Evolutionary conservation across 148 eudicot genomes (phyloP).

Genomic region (Vaccinium vitisidaea): DNA sequence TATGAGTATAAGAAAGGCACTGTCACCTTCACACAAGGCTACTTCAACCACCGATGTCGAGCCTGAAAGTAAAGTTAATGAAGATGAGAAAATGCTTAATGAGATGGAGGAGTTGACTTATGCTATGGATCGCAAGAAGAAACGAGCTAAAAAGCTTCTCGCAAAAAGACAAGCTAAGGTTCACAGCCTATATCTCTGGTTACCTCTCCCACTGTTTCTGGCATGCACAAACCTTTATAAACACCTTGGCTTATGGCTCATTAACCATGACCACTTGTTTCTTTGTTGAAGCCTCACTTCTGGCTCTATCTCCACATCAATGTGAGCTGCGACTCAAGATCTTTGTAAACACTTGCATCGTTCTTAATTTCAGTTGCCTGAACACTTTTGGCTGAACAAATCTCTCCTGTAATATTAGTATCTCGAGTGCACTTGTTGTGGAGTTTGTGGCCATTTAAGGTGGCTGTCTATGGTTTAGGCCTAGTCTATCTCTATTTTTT

Average conservation of each 20-base stretch:
- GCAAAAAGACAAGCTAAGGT: slow-evolving; percentile 85
- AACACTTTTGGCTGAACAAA: neutral
- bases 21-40: slow-evolving; percentile 43
- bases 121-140: slow-evolving; percentile 76
- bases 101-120: slow-evolving; percentile 82
- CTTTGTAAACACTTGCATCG: neutral
- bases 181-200: neutral
- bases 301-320: neutral
- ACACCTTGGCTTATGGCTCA: neutral
- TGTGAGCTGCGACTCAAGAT: neutral
- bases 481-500: too few species aligned
- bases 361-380: neutral
- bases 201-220: neutral
- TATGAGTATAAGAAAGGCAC: slow-evolving; percentile 63
- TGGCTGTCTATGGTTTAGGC: neutral
- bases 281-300: neutral
- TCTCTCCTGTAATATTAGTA: neutral
- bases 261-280: neutral
- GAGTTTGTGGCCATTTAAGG: neutral
- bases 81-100: slow-evolving; percentile 68
- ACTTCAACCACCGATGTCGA: slow-evolving; percentile 26
- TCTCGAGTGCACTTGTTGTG: neutral
- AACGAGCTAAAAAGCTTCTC: slow-evolving; percentile 60
- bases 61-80: slow-evolving; percentile 45
- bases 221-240: neutral